These are phyloP conservation scores for Coemansia sp. DNA, from an alignment of 192 early-diverging fungal genomes.

Conservation along the genomic window DNA sequence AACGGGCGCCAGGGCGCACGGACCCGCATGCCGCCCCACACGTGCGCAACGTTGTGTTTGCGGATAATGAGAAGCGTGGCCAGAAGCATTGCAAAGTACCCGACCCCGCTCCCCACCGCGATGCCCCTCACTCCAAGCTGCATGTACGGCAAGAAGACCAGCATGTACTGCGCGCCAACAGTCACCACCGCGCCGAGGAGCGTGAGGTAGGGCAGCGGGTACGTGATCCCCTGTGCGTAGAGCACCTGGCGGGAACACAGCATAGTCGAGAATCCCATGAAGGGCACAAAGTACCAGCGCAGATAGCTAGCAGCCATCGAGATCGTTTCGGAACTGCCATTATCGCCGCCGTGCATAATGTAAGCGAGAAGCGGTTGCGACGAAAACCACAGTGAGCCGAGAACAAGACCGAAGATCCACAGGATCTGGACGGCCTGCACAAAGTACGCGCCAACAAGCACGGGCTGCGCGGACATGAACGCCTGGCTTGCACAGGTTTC, in stretches of 20 bases:
- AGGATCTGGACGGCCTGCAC: conserved; percentile 41
- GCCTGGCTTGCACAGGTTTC: conserved; percentile 79
- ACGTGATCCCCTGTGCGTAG: conserved; percentile 50
- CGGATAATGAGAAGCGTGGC: conserved; percentile 57
- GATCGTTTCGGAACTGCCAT: conserved; percentile 11
- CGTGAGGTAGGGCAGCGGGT: conserved; percentile 45
- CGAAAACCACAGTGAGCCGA: conserved; percentile 42
- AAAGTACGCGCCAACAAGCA: conserved; percentile 50
- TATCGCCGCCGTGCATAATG: conserved; percentile 13
- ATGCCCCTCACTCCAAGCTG: conserved; percentile 68
- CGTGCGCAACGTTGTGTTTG: conserved; percentile 20
- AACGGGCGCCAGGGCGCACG: conserved; percentile 45
- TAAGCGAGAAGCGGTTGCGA: conserved; percentile 19
- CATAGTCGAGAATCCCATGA: conserved; percentile 35
- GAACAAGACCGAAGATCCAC: conserved; percentile 37
- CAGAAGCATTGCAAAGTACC: conserved; percentile 62
- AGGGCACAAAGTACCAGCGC: conserved; percentile 53
- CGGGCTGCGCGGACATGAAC: conserved; percentile 53
- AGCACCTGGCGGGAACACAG: conserved; percentile 40
- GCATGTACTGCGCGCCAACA: conserved; percentile 35
- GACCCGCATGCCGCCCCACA: conserved; percentile 24
- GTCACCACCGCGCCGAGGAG: conserved; percentile 37
- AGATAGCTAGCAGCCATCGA: conserved; percentile 30
- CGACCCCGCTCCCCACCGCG: conserved; percentile 63
- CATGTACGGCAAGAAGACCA: conserved; percentile 49